These are phyloP conservation scores for Helichrysum umbraculigerum DNA, from an alignment of 129 eudicot genomes.

Conservation along the genomic window DNA sequence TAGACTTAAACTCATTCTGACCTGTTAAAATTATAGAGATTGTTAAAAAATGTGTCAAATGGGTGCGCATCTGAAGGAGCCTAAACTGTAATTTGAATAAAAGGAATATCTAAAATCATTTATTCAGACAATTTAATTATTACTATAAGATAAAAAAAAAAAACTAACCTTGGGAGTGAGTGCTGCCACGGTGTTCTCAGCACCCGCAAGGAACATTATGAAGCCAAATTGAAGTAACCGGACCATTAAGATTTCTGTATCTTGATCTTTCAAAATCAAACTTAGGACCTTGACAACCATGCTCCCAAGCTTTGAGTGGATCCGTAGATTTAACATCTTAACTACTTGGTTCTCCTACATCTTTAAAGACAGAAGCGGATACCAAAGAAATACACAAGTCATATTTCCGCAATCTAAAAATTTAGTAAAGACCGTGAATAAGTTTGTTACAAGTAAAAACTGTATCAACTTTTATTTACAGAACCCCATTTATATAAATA, in stretches of 20 bases:
- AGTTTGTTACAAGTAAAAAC: conserved; percentile 13
- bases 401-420: conserved; percentile 63
- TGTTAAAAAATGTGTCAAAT: too few relatives aligned
- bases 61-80: too few relatives aligned
- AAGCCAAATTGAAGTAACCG: conserved; percentile 89
- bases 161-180: conserved; percentile 78
- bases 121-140: too few relatives aligned
- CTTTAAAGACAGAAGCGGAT: conserved; percentile 87
- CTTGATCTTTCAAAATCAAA: conserved; percentile 37
- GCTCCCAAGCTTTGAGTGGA: conserved; percentile 26
- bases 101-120: too few relatives aligned
- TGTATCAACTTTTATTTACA: neutral
- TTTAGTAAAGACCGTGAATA: conserved; percentile 71
- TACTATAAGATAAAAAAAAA: too few relatives aligned
- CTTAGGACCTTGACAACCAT: conserved; percentile 57
- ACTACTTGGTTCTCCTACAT: conserved; percentile 51
- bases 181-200: conserved; percentile 83
- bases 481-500: too few relatives aligned
- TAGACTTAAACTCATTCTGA: too few relatives aligned
- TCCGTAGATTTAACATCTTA: conserved; percentile 26
- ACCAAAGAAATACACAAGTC: conserved; percentile 73
- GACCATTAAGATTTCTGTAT: conserved; percentile 82
- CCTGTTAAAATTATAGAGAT: too few relatives aligned
- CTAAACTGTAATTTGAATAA: too few relatives aligned
- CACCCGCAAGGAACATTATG: too few relatives aligned